Evolutionary conservation across 2,329 filamentous ascomycete species (phyloP).

Genomic region (Verticillium nubilum): DNA sequence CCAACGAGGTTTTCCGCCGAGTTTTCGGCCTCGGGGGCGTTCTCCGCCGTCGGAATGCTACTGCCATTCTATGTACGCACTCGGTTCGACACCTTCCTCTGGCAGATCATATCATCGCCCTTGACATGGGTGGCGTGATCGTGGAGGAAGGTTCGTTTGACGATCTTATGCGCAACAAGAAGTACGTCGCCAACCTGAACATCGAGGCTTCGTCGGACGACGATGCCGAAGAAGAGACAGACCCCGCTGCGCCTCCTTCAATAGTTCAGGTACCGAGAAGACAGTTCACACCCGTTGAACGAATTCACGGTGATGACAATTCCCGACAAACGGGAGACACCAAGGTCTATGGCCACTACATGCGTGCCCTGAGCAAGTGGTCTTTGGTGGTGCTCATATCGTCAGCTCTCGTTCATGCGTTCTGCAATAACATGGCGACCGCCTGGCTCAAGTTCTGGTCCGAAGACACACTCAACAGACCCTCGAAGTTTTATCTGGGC

Average conservation of each 20-base stretch:
- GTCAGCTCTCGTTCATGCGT: conserved; percentile 5
- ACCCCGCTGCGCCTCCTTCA: background rate
- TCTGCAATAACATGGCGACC: conserved; percentile 14
- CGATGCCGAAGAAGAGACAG: conserved; percentile 2
- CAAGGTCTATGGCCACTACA: conserved; percentile 18
- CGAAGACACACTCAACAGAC: conserved; percentile 10
- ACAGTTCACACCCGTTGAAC: background rate
- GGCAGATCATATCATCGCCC: conserved; percentile 41
- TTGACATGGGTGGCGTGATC: conserved; percentile 33
- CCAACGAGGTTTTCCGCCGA: conserved; percentile 26
- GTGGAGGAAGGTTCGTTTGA: conserved; percentile 34
- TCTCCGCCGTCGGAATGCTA: conserved; percentile 10
- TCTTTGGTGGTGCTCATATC: conserved; percentile 2
- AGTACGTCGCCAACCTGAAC: conserved; percentile 24
- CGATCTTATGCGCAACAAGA: conserved; percentile 22
- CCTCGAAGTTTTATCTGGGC: conserved; percentile 13
- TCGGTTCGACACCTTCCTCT: conserved; percentile 23
- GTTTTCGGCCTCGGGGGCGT: conserved; percentile 23
- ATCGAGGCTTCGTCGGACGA: conserved; percentile 14
- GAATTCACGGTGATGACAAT: conserved; percentile 4
- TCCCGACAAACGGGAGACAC: conserved; percentile 11
- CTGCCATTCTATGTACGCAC: conserved; percentile 19
- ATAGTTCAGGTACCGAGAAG: background rate
- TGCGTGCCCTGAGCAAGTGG: conserved; percentile 9
- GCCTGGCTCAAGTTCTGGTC: conserved; percentile 28